Conservation (phyloP, 345 rosid species). For the Clarkia xantiana region DNA sequence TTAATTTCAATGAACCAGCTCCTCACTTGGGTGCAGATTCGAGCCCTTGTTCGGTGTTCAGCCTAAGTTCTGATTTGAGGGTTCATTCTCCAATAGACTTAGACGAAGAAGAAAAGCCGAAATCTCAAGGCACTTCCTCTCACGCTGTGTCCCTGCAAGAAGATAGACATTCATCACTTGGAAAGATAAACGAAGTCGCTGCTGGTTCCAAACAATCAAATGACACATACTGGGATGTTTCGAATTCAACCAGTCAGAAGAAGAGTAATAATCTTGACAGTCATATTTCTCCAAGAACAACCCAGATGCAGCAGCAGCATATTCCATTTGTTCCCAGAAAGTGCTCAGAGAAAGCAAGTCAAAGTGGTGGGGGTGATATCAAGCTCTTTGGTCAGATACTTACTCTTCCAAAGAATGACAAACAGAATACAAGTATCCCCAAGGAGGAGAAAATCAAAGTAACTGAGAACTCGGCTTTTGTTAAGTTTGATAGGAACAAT, state of each 20-base stretch:
- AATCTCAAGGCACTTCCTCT: not conserved
- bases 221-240: no score
- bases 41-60: not conserved
- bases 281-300: slow-evolving; percentile 12
- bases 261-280: no score
- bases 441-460: slow-evolving; percentile 23
- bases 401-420: slow-evolving; percentile 20
- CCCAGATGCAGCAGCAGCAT: slow-evolving; percentile 10
- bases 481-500: slow-evolving; percentile 33
- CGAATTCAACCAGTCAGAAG: no score
- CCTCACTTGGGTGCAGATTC: slow-evolving; percentile 13
- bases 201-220: no score
- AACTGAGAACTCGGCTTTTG: slow-evolving; percentile 15
- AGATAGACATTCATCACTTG: not conserved
- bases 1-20: slow-evolving; percentile 19
- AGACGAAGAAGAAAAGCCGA: slow-evolving; percentile 13
- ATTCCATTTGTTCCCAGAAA: slow-evolving; percentile 20
- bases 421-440: slow-evolving; percentile 9
- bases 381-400: slow-evolving; percentile 80
- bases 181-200: not conserved
- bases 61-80: not conserved
- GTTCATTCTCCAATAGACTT: slow-evolving; percentile 3
- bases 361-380: slow-evolving; percentile 47
- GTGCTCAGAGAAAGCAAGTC: slow-evolving; percentile 37
- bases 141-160: not conserved